These are phyloP conservation scores for Chlamydomonas sp. DNA, from an alignment of 139 green algal species.

Conservation along the genomic window DNA sequence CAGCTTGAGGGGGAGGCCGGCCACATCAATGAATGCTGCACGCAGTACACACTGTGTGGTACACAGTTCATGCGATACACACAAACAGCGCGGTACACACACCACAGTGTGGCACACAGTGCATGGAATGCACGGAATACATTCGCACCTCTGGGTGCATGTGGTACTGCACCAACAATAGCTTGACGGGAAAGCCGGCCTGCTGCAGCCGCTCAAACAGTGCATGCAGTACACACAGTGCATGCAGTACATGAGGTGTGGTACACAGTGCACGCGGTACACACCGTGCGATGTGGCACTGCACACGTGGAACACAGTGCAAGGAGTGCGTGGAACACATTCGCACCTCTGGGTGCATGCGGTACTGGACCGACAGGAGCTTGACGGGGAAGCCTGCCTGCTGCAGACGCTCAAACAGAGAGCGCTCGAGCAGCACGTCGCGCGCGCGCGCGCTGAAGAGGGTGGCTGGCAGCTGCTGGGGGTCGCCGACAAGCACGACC, in stretches of 20 bases:
- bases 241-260: too few species aligned
- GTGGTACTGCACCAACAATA: constrained; percentile 79
- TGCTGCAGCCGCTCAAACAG: constrained; percentile 38
- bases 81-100: constrained; percentile 27
- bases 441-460: constrained; percentile 56
- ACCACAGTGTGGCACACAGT: constrained; percentile 67
- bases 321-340: constrained; percentile 6
- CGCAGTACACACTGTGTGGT: too few species aligned
- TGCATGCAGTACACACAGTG: neutral
- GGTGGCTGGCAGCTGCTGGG: constrained; percentile 89
- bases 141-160: too few species aligned
- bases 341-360: constrained; percentile 88
- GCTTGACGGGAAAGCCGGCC: constrained; percentile 32
- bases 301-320: constrained; percentile 33
- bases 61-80: neutral
- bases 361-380: constrained; percentile 75
- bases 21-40: constrained; percentile 7
- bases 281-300: constrained; percentile 77
- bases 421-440: constrained; percentile 63
- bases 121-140: too few species aligned
- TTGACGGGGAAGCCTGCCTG: constrained; percentile 30
- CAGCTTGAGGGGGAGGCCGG: constrained; percentile 39
- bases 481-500: constrained; percentile 69
- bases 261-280: neutral
- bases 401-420: constrained; percentile 75